Base-by-base conservation (phyloP, 2,329 filamentous ascomycete species). In the Calonectria pseudoturangicola region DNA sequence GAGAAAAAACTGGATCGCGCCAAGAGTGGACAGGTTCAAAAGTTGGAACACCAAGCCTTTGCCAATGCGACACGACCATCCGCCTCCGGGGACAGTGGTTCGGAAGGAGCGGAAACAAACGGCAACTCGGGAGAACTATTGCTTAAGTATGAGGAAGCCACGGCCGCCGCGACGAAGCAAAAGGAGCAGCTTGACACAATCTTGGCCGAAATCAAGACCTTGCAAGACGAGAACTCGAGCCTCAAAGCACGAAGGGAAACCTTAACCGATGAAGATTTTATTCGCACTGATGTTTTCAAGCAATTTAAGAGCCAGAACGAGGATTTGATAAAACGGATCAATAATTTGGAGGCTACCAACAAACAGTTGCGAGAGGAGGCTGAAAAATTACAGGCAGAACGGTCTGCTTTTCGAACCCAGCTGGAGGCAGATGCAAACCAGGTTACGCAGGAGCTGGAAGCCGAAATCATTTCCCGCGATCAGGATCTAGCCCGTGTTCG, bases 1-100 rank as follows among this genome's bases (percentile, higher is more conserved):
- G 97, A 99, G 83, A 97, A 98, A 87, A 97, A 95, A 82, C 88
- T 98, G 66, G 97, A 99, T 82, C 92, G 97, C 51, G 91, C 93
- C 28, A 96, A 95, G 84, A 99, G 97, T 81, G 87, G 92, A 18
- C 95, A 98, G 70, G 95, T 98, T 1, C 94, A 96, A 74, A 98
- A 98, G 82, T 85, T 99, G 72, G 97, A 98, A 83, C 94, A 95
- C 79, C 95, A 98, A 84, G 95, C 96, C 39, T 90, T 96, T 65
- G 90, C 94, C 71, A 93, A 93, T 70, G 91, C 89, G 8, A 87
- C 89, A 85, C 90, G 73, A 91, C 83, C 81, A n/a, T 76, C 77
- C 16, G 79, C 79, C 3, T 77, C 81, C 18, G 80, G 78, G 5
- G 83, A 83, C 33, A 71, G 92, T 76, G 92, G 92, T 33, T 84